A percentile compares a stretch with the other conserved stretches of the same genome.
phyloP scores from a whole-genome alignment of 225 moss, liverwort and hornwort species.

The Asterella californica region DNA sequence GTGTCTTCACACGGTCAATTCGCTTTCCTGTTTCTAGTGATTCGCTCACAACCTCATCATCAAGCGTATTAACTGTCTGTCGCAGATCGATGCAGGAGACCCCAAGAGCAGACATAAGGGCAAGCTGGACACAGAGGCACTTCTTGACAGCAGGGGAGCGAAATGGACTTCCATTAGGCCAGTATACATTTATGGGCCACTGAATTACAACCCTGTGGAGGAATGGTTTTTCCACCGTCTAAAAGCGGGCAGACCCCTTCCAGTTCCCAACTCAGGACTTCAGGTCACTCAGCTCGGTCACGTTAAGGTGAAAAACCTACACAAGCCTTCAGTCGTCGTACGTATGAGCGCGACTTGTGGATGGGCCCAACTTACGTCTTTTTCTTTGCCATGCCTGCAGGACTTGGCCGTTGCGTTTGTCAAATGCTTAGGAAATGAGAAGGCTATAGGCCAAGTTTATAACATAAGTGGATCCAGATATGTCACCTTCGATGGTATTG shows the following conservation, averaged over 20 bases:
- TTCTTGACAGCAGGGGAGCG: conserved; percentile 64
- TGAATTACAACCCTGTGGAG: conserved; percentile 98
- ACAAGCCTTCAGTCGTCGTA: not conserved
- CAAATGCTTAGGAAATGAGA: conserved; percentile 68
- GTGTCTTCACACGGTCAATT: not conserved
- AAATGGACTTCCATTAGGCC: conserved; percentile 92
- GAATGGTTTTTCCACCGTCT: conserved; percentile 99
- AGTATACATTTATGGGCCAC: conserved; percentile 94
- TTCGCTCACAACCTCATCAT: not conserved
- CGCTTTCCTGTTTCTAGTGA: not conserved
- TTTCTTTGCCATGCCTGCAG: conserved; percentile 38
- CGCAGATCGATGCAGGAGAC: conserved; percentile 85
- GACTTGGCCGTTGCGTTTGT: conserved; percentile 85
- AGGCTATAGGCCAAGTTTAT: conserved; percentile 73
- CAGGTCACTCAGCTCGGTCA: conserved; percentile 99
- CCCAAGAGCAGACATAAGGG: conserved; percentile 99
- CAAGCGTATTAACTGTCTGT: not conserved
- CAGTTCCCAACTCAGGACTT: conserved; percentile 83
- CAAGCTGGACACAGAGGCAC: conserved; percentile 88
- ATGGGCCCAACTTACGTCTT: not conserved
- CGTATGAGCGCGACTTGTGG: not conserved
- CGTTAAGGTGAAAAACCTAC: conserved; percentile 55
- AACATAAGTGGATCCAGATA: conserved; percentile 95
- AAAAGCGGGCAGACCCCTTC: conserved; percentile 83
- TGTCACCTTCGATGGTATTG: conserved; percentile 98